Evolutionary conservation across 345 rosid genomes (phyloP).

Genomic region (Brassica carinata): DNA sequence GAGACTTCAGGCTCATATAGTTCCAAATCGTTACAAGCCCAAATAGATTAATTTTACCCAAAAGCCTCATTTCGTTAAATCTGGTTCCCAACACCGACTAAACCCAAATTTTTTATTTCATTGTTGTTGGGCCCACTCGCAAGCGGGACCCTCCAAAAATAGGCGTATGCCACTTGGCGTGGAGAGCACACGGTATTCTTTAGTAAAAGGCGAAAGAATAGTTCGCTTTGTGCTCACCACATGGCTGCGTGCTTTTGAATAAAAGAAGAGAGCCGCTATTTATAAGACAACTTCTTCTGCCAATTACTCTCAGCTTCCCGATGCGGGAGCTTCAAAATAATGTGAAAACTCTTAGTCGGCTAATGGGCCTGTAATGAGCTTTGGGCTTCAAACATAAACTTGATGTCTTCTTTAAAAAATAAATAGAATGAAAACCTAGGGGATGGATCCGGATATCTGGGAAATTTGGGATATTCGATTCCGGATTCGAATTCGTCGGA

Average conservation of each 20-base stretch:
- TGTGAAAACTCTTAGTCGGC: not conserved
- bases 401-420: not conserved
- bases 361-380: not conserved
- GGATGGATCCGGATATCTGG: too few relatives aligned
- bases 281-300: not conserved
- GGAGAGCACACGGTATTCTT: slow-evolving; percentile 42
- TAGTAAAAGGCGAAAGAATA: slow-evolving; percentile 46
- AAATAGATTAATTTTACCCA: not conserved
- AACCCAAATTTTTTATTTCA: too few relatives aligned
- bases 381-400: not conserved
- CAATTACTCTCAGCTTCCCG: not conserved
- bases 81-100: not conserved
- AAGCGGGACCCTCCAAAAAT: slow-evolving; percentile 39
- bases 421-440: not conserved
- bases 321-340: not conserved
- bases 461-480: too few relatives aligned
- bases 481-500: too few relatives aligned
- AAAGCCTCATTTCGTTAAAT: not conserved
- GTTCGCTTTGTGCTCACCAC: slow-evolving; percentile 40
- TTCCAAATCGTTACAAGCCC: too few relatives aligned
- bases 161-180: slow-evolving; percentile 35
- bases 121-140: not conserved
- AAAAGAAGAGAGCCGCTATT: not conserved
- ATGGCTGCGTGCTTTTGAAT: slow-evolving; percentile 6
- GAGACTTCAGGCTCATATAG: not conserved